Base-by-base conservation (phyloP, 2,329 filamentous ascomycete genomes). In the Hortaea sp. region DNA sequence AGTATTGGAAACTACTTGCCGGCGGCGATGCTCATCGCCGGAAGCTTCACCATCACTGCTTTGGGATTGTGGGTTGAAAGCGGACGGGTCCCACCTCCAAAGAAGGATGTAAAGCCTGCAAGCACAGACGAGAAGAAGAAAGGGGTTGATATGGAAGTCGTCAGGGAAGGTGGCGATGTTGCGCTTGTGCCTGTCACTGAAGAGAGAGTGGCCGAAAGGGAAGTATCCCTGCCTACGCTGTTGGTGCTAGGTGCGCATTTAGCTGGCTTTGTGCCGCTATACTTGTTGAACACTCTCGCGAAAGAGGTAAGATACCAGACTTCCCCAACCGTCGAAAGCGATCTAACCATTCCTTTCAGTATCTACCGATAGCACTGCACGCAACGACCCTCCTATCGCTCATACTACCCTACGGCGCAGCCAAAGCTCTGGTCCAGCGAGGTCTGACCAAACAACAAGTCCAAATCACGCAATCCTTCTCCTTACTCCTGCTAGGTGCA, bases 1-100 rank as follows among this genome's bases (percentile, higher is more conserved):
- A 97, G 89, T 67, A 98, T 98, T 53, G 92, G 92, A 11, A 98
- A 90, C 1, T 98, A 98, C 62, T 75, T 98, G 3, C 92, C 92
- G 0, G 94, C 88, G 57, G 92, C 92, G n/a, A 98, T 98, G 92
- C 69, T 97, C 43, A 77, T 98, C 47, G 92, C 92, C 1, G 85
- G 83, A 39, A 95, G 89, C 64, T 97, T 97, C 61, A 95, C 86
- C 29, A 90, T 98, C 63, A 94, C 90, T 73, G 88, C 90, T 5
- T 90, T 97, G 56, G 82, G 83, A 11, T 72, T 95, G n/a, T 98
- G 92, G 92, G 76, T 95, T 11, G 82, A 85, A 65, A 95, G 87
- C 57, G 90, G 90, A 2, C 62, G 64, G 41, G 58, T 55, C 10
- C 9, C n/a, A 35, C 52, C 57, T 7, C 42, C 51, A 5, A 51